Evolutionary conservation across 257 asterid species (phyloP).

Genomic region (Voacanga thouarsii): DNA sequence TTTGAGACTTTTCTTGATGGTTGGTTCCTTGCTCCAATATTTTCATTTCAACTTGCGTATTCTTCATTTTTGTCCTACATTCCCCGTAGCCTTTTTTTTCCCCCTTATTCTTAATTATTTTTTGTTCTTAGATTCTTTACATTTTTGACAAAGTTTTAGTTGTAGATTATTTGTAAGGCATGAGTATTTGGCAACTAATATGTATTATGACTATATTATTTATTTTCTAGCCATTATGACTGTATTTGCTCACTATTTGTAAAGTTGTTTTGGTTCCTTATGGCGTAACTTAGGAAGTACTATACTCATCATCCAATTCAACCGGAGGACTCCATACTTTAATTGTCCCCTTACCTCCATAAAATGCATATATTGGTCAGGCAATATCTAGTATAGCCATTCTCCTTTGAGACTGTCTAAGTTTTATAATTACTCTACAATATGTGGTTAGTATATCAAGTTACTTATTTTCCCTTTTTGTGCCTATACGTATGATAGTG

Average conservation of each 20-base stretch:
- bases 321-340: conserved; percentile 53
- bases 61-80: neutral
- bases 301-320: conserved; percentile 62
- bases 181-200: neutral
- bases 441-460: too few species aligned
- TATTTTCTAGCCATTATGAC: too few species aligned
- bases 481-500: too few species aligned
- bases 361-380: too few species aligned
- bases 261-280: too few species aligned
- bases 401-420: too few species aligned
- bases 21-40: neutral
- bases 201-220: neutral
- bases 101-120: neutral
- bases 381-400: too few species aligned
- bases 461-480: too few species aligned
- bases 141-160: neutral
- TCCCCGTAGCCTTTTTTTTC: neutral
- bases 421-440: too few species aligned
- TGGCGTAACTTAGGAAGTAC: conserved; percentile 49
- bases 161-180: neutral
- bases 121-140: neutral
- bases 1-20: conserved; percentile 3
- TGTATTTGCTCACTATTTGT: too few species aligned
- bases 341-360: conserved; percentile 66
- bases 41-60: neutral